phyloP scores from a whole-genome alignment of 176 grass and related monocot species.

The Otatea glauca region DNA sequence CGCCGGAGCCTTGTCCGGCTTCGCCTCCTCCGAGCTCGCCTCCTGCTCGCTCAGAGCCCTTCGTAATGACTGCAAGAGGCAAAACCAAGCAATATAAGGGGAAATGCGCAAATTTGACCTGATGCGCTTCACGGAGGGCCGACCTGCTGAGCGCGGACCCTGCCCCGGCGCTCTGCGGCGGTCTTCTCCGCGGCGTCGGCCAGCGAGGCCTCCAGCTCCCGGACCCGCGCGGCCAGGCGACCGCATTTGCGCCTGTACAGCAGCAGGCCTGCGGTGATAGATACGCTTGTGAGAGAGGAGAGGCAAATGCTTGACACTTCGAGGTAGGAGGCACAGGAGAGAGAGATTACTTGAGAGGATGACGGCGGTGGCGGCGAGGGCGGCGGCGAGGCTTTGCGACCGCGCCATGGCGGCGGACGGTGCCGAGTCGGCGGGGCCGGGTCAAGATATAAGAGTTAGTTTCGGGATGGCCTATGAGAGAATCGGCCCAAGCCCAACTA shows the following conservation, averaged over 20 bases:
- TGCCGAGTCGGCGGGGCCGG: not conserved
- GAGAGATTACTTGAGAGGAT: not conserved
- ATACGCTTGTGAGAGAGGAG: not conserved
- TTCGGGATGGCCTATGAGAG: too few species aligned
- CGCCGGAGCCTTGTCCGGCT: not conserved
- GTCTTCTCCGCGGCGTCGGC: constrained; percentile 55
- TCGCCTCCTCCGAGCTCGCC: constrained; percentile 27
- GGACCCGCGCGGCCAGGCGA: constrained; percentile 13
- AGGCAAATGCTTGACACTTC: not conserved
- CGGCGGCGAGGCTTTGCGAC: not conserved
- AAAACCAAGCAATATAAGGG: not conserved
- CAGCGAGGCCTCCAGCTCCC: constrained; percentile 32
- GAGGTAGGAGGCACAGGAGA: not conserved
- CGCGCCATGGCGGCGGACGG: not conserved
- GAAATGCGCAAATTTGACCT: too few species aligned
- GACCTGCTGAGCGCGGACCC: not conserved
- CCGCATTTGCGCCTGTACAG: constrained; percentile 57
- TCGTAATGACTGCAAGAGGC: constrained; percentile 60
- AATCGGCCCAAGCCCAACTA: too few species aligned
- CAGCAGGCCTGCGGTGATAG: constrained; percentile 52
- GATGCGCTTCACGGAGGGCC: not conserved
- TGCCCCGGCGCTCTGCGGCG: constrained; percentile 49
- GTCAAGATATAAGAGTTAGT: not conserved
- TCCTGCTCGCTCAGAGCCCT: constrained; percentile 57
- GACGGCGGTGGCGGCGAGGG: not conserved